Conservation (phyloP, 2,329 filamentous ascomycete genomes). For the Hymenoscyphus fructigenus region DNA sequence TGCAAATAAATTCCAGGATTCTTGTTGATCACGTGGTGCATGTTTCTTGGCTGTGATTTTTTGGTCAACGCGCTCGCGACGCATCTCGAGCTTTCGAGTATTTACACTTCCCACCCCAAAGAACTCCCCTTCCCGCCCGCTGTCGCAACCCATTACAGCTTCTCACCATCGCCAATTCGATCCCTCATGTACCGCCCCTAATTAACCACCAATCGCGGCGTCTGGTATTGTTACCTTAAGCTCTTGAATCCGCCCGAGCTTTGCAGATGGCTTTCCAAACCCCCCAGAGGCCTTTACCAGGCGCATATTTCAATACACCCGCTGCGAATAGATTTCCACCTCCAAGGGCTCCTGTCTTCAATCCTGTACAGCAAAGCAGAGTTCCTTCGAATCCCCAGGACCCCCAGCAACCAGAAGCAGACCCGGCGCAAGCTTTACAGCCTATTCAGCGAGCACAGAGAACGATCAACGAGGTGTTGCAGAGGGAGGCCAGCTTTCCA, state of each 20-base stretch:
- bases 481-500: slow-evolving; percentile 76
- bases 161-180: slow-evolving; percentile 11
- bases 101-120: slow-evolving; percentile 16
- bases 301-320: slow-evolving; percentile 75
- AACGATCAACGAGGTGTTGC: slow-evolving; percentile 78
- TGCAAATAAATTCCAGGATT: background rate
- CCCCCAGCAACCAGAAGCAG: slow-evolving; percentile 17
- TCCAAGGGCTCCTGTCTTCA: slow-evolving; percentile 55
- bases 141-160: slow-evolving; percentile 12
- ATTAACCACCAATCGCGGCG: slow-evolving; percentile 18
- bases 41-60: background rate
- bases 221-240: slow-evolving; percentile 19
- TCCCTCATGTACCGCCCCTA: slow-evolving; percentile 29
- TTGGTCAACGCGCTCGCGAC: slow-evolving; percentile 15
- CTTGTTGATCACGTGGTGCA: background rate
- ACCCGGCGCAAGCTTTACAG: slow-evolving; percentile 48
- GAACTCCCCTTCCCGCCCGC: slow-evolving; percentile 13
- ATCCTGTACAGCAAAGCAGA: slow-evolving; percentile 21
- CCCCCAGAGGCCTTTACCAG: slow-evolving; percentile 70
- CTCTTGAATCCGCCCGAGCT: background rate
- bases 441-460: slow-evolving; percentile 78
- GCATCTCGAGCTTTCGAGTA: slow-evolving; percentile 17
- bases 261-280: slow-evolving; percentile 44
- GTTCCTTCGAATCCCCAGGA: slow-evolving; percentile 16
- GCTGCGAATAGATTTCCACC: slow-evolving; percentile 52